Base-by-base conservation (phyloP, 139 green algal species). In the Dunaliella primolecta region DNA sequence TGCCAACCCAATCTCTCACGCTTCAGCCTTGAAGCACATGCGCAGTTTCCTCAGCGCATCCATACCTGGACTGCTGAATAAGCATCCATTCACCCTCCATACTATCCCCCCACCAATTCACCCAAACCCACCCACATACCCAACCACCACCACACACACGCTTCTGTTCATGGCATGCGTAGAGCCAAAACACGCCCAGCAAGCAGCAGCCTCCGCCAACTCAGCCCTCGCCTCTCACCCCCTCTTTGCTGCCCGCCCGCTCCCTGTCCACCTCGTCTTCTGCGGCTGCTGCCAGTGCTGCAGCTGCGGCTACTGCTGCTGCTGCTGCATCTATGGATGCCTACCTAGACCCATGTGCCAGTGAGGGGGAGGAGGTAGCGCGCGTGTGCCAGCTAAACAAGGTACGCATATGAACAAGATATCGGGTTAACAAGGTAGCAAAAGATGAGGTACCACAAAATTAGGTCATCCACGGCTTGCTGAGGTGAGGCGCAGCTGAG, bases 381-480 rank as follows among this genome's bases (percentile, higher is more conserved):
- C 7, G 46, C 7, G 46, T 64, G 46, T 75, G 57, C 27, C 64
- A 84, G 24, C 57, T 87, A 3, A 87, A 87, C 78, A 31, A 74
- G 78, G 84, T 87, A n/a, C n/a, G n/a, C n/a, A n/a, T n/a, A n/a
- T n/a, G n/a, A n/a, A n/a, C n/a, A n/a, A n/a, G n/a, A n/a, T n/a
- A n/a, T n/a, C n/a, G n/a, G n/a, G n/a, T n/a, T n/a, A n/a, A n/a
- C n/a, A n/a, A n/a, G n/a, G n/a, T n/a, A n/a, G n/a, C n/a, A n/a
- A 72, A 30, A 29, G 56, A 72, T 23, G 23, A 72, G 20, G 20
- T 20, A 20, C 56, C 72, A 78, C 7, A n/a, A n/a, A n/a, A n/a
- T n/a, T n/a, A n/a, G n/a, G n/a, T n/a, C n/a, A n/a, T n/a, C n/a
- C n/a, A n/a, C n/a, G n/a, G n/a, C n/a, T n/a, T n/a, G n/a, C n/a